Conservation (phyloP, 345 rosid genomes). For the Eucalyptus regnans region DNA sequence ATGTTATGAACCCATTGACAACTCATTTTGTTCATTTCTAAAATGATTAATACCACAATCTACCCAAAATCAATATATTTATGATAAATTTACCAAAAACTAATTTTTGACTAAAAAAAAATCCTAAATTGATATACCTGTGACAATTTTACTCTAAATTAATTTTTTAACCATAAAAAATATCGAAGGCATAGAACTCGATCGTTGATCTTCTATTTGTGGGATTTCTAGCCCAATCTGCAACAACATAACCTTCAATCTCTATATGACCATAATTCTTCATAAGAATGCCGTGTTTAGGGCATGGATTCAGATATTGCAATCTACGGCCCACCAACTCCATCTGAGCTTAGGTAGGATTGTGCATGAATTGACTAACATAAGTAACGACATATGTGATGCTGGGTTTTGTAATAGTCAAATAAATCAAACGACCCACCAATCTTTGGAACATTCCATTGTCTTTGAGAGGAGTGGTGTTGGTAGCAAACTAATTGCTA, state of each 20-base stretch:
- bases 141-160: too few species aligned
- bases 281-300: neutral
- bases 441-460: neutral
- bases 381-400: too few species aligned
- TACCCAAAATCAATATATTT: fast-evolving
- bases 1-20: too few species aligned
- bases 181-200: fast-evolving
- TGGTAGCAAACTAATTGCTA: neutral
- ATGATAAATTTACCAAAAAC: too few species aligned
- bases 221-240: neutral
- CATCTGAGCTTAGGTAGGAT: too few species aligned
- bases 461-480: neutral
- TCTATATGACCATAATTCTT: neutral
- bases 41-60: too few species aligned
- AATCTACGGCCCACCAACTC: too few species aligned
- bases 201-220: fast-evolving
- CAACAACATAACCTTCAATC: neutral
- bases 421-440: neutral
- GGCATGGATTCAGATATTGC: neutral
- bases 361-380: too few species aligned
- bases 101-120: too few species aligned
- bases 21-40: too few species aligned
- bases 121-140: fast-evolving
- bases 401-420: too few species aligned
- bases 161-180: too few species aligned